Base-by-base conservation (phyloP, 1,139 yeast genomes). In the Saccharomyces hybrid region DNA sequence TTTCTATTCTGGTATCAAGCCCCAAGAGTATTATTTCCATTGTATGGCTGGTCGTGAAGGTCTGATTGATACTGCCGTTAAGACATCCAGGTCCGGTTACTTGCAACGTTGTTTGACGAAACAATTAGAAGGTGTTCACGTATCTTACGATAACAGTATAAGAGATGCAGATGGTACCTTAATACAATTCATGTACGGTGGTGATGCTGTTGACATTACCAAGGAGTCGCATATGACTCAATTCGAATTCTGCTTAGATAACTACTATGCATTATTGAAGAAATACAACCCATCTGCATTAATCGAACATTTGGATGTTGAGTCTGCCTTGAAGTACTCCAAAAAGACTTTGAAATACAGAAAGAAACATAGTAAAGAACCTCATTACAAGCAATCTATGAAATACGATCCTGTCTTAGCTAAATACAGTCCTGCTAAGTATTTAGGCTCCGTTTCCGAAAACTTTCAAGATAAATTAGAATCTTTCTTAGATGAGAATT, bases 11-110 rank as follows among this genome's bases (percentile, higher is more conserved):
- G 99, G 99, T 73, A 88, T 95, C 63, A 84, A 89, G 71, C 99
- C 99, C 13, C 99, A 95, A 75, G 99, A 95, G 72, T 95, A 95
- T 73, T 95, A 91, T 70, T 95, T 95, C 93, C 99, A 95, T 77
- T 93, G 99, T 79, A 95, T 95, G 99, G 99, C 99, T 56, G 99
- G 99, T 73, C 86, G 99, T 78, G 99, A 95, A 80, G 99, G 99
- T 75, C 82, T 95, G 70, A 95, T 95, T 76, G 99, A 95, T 79
- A 95, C 99, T 56, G 99, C 99, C 54, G 99, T 95, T 62, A 95
- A 95, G 75, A 95, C 99, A 8, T 89, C 98, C 27, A 86, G 97
- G 76, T 91, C 99, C 54, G 99, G 99, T 70, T 95, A 95, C 75
- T 81, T 95, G 72, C 99, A 95, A 76, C 86, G 99, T 77, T 95